A percentile compares a stretch with the other conserved stretches of the same genome.
These are phyloP conservation scores for Cornus suecica DNA, from an alignment of 148 eudicot species.

Conservation along the genomic window DNA sequence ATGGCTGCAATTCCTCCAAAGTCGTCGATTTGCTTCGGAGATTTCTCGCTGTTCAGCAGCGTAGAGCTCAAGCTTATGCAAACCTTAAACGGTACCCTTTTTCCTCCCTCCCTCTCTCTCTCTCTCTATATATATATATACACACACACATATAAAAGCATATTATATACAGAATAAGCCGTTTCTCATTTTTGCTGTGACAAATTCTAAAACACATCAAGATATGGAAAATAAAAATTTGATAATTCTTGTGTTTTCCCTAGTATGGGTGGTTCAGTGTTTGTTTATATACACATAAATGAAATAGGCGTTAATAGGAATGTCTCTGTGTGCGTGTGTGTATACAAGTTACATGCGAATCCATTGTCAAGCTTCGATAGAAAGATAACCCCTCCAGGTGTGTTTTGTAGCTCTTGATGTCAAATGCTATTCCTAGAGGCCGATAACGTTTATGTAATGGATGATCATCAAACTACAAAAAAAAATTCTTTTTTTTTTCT, in stretches of 20 bases:
- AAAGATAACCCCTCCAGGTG: too few species aligned
- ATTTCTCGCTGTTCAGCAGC: conserved; percentile 68
- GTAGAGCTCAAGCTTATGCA: conserved; percentile 76
- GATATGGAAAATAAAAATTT: background rate
- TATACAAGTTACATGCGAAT: too few species aligned
- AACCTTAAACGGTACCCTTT: conserved; percentile 55
- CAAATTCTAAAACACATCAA: background rate
- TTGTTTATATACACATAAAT: too few species aligned
- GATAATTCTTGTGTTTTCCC: background rate
- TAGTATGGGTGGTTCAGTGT: background rate
- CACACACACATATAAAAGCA: background rate
- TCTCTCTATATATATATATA: background rate
- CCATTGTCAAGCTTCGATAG: too few species aligned
- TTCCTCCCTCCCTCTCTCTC: background rate
- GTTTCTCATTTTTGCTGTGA: background rate
- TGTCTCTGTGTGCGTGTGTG: too few species aligned
- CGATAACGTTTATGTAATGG: too few species aligned
- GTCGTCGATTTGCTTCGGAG: conserved; percentile 50
- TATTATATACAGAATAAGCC: too few species aligned
- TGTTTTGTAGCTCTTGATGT: too few species aligned
- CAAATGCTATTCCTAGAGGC: too few species aligned
- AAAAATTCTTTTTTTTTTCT: too few species aligned
- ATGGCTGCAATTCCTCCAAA: conserved; percentile 16
- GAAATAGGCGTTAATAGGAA: too few species aligned
- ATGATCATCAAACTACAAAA: too few species aligned